Percentiles rank a stretch among this genome's conserved stretches.
Conservation (phyloP, 441 rosid species). For the Erodium texanum region DNA sequence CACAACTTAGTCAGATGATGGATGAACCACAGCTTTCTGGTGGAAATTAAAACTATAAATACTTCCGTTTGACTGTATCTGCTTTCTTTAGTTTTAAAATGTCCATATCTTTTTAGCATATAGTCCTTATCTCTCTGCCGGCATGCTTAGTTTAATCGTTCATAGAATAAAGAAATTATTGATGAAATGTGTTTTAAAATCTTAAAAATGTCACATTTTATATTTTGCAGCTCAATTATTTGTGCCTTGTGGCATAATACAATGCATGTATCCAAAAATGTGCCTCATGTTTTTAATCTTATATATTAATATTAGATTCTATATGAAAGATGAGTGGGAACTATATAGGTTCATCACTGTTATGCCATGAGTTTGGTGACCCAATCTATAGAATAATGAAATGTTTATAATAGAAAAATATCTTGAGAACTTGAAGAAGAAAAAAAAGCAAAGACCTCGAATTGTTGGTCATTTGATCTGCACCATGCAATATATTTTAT, state of each 20-base stretch:
- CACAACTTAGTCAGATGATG: background rate
- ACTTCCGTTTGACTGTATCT: background rate
- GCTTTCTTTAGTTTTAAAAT: background rate
- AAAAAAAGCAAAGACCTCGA: background rate
- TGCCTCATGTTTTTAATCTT: background rate
- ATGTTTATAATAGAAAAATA: background rate
- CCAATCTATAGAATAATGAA: background rate
- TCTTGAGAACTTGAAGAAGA: background rate
- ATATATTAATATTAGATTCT: conserved; percentile 5
- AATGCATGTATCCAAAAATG: background rate
- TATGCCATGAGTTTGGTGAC: background rate
- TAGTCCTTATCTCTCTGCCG: background rate
- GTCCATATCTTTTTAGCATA: background rate
- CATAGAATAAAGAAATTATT: background rate
- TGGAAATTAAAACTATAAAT: background rate
- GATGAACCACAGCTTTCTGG: background rate
- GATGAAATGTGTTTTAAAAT: background rate
- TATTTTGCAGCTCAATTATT: conserved; percentile 1
- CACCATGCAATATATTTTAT: background rate
- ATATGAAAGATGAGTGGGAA: background rate
- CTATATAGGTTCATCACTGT: conserved; percentile 4
- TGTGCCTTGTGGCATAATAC: conserved; percentile 1
- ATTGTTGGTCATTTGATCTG: background rate
- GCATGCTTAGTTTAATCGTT: background rate
- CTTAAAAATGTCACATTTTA: background rate